phyloP scores from a whole-genome alignment of 257 asterid species.

The Osmanthus fragrans region DNA sequence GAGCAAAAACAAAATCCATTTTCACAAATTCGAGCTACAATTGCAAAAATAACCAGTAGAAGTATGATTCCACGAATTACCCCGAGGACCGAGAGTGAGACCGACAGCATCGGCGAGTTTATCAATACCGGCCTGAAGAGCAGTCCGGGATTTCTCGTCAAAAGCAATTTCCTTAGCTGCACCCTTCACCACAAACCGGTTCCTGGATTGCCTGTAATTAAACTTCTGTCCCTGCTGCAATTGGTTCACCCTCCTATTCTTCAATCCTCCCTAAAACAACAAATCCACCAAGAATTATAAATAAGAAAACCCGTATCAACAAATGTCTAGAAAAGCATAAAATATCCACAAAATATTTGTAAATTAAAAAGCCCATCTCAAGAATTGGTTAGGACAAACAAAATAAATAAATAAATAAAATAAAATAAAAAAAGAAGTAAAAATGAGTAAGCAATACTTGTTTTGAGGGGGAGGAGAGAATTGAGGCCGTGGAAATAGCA shows the following conservation, averaged over 20 bases:
- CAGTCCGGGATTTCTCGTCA: constrained; percentile 85
- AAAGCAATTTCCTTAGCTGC: constrained; percentile 89
- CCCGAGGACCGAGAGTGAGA: constrained; percentile 96
- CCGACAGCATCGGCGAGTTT: constrained; percentile 96
- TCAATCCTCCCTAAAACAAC: constrained; percentile 54
- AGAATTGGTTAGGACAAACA: background rate
- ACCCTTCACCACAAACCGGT: constrained; percentile 76
- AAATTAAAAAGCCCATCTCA: background rate
- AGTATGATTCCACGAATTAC: constrained; percentile 35
- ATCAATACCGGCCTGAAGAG: constrained; percentile 92
- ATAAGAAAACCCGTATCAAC: background rate
- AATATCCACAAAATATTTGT: background rate
- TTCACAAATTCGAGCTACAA: background rate
- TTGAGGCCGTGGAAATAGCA: constrained; percentile 71
- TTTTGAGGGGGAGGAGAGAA: constrained; percentile 58
- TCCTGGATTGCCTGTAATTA: constrained; percentile 50
- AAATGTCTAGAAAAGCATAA: background rate
- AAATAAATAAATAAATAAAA: background rate
- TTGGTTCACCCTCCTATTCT: constrained; percentile 58
- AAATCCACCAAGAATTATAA: background rate
- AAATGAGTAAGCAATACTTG: constrained; percentile 34
- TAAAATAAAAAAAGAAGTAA: background rate
- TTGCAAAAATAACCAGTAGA: background rate
- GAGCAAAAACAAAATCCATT: background rate
- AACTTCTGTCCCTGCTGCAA: constrained; percentile 69